A percentile compares a stretch with the other conserved stretches of the same genome.
These are phyloP conservation scores for Chalciporus chontae DNA, from an alignment of 768 basidiomycete species.

Conservation along the genomic window DNA sequence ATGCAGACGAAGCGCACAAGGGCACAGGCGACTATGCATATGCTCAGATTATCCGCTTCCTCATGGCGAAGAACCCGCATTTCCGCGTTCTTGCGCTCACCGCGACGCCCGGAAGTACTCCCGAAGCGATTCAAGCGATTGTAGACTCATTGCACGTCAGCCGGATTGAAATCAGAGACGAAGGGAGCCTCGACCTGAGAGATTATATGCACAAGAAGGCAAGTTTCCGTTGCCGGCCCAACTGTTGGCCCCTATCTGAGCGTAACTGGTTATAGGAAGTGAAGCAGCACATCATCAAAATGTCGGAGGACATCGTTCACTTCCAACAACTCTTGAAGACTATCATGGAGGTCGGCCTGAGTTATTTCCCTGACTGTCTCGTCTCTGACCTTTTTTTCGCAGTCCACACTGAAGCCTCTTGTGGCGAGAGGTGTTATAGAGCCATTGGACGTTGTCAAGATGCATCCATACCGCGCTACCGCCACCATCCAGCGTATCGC, in stretches of 20 bases:
- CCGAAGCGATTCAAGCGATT: slow-evolving; percentile 84
- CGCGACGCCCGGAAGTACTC: slow-evolving; percentile 87
- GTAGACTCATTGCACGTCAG: slow-evolving; percentile 95
- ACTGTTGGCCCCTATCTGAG: neutral
- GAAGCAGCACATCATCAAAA: slow-evolving; percentile 73
- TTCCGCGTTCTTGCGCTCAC: slow-evolving; percentile 92
- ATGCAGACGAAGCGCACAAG: slow-evolving; percentile 88
- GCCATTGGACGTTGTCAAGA: slow-evolving; percentile 50
- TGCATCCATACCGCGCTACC: slow-evolving; percentile 66
- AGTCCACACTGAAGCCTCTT: slow-evolving; percentile 38
- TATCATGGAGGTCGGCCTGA: slow-evolving; percentile 65
- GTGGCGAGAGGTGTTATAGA: slow-evolving; percentile 41
- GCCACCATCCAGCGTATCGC: slow-evolving; percentile 38
- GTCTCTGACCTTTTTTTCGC: slow-evolving; percentile 7
- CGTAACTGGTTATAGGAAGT: slow-evolving; percentile 47
- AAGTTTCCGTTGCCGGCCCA: slow-evolving; percentile 8
- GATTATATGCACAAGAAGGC: slow-evolving; percentile 89
- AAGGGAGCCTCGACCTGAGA: slow-evolving; percentile 81
- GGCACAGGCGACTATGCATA: slow-evolving; percentile 94
- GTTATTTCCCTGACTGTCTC: neutral
- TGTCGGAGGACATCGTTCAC: slow-evolving; percentile 61
- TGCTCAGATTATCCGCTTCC: slow-evolving; percentile 78
- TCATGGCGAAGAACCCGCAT: slow-evolving; percentile 93
- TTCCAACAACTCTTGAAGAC: slow-evolving; percentile 66
- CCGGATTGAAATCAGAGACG: slow-evolving; percentile 90